These are phyloP conservation scores for Hygrophoropsis aurantiaca DNA, from an alignment of 768 basidiomycete species.

Conservation along the genomic window DNA sequence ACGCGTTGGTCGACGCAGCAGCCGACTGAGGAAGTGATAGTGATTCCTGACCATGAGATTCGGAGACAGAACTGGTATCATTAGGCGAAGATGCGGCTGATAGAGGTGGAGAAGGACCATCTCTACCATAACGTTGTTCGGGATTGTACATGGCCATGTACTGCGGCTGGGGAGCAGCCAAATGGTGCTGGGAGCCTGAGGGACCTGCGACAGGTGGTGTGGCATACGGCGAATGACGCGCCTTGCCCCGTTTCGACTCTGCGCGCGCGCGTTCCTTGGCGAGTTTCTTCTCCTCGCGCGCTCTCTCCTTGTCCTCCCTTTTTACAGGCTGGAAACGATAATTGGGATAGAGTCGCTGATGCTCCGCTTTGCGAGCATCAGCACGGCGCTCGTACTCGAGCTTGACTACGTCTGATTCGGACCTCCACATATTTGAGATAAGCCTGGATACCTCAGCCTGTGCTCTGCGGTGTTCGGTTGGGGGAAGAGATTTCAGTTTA, in stretches of 20 bases:
- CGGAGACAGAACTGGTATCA: slow-evolving; percentile 19
- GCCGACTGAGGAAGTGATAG: slow-evolving; percentile 12
- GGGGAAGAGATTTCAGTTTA: slow-evolving; percentile 45
- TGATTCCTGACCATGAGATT: slow-evolving; percentile 9
- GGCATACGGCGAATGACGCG: slow-evolving; percentile 1
- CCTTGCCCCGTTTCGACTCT: slow-evolving; percentile 20
- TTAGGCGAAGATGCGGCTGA: slow-evolving; percentile 51
- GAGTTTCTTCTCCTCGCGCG: slow-evolving; percentile 39
- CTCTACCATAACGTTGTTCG: slow-evolving; percentile 30
- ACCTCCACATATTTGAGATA: slow-evolving; percentile 65
- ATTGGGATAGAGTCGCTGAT: slow-evolving; percentile 49
- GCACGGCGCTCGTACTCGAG: slow-evolving; percentile 53
- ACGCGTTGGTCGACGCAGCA: slow-evolving; percentile 6
- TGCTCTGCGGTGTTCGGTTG: slow-evolving; percentile 36
- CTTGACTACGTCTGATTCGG: slow-evolving; percentile 47
- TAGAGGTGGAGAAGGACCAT: slow-evolving; percentile 52
- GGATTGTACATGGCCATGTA: slow-evolving; percentile 21
- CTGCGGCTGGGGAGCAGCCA: slow-evolving; percentile 17
- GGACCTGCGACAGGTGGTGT: slow-evolving; percentile 1
- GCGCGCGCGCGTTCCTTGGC: slow-evolving; percentile 37
- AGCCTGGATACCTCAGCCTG: slow-evolving; percentile 67
- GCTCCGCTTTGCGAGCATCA: slow-evolving; percentile 51
- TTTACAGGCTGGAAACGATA: slow-evolving; percentile 60
- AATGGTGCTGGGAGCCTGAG: slow-evolving; percentile 5
- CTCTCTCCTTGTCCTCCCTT: slow-evolving; percentile 47